Conservation (phyloP, 768 basidiomycete species). For the Mycena albidolilacea region DNA sequence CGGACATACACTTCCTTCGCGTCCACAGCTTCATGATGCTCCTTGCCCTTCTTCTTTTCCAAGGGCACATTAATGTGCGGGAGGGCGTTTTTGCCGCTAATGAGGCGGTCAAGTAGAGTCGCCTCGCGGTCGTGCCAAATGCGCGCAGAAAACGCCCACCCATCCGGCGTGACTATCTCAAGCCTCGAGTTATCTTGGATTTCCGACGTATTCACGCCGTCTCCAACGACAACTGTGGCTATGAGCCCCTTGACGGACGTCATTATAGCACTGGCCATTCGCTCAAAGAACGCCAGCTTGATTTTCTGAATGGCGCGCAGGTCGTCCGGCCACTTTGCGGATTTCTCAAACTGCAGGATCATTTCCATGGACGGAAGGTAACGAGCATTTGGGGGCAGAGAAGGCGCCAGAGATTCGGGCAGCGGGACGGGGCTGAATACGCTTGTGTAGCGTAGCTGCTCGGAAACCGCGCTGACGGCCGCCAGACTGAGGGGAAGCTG, state of each 20-base stretch:
- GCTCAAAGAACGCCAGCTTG: conserved; percentile 93
- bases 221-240: conserved; percentile 73
- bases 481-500: conserved; percentile 85
- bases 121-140: conserved; percentile 93
- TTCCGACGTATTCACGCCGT: conserved; percentile 61
- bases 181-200: conserved; percentile 80
- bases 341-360: conserved; percentile 92
- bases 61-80: conserved; percentile 53
- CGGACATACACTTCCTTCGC: conserved; percentile 73
- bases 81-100: conserved; percentile 61
- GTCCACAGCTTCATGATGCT: conserved; percentile 69
- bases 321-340: conserved; percentile 95
- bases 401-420: conserved; percentile 63
- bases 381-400: conserved; percentile 71
- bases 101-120: conserved; percentile 79
- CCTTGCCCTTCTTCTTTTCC: conserved; percentile 57
- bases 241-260: conserved; percentile 62
- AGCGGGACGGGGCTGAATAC: conserved; percentile 87
- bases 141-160: conserved; percentile 88
- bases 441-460: conserved; percentile 86
- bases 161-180: conserved; percentile 84
- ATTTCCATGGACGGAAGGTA: conserved; percentile 81
- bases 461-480: conserved; percentile 81
- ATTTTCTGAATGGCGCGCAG: conserved; percentile 92
- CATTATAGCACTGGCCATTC: conserved; percentile 79